Evolutionary conservation across 768 basidiomycete genomes (phyloP).

Genomic region (Hypsizygus marmoreus): DNA sequence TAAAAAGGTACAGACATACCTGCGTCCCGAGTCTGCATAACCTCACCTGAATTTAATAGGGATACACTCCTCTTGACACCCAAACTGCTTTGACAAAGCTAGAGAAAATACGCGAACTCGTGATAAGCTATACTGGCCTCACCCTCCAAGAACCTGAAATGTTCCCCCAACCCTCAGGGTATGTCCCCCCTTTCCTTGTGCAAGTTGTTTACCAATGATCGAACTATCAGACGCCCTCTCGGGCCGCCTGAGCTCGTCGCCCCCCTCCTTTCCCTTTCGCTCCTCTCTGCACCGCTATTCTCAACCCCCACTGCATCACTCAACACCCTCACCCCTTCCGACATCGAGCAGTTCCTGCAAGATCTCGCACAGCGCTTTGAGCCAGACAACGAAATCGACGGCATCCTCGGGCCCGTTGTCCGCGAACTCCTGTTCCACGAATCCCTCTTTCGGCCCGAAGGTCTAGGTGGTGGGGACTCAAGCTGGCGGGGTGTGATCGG

Average conservation of each 20-base stretch:
- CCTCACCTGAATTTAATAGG: slow-evolving; percentile 32
- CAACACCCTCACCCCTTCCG: slow-evolving; percentile 59
- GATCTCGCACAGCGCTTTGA: slow-evolving; percentile 85
- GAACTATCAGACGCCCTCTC: slow-evolving; percentile 55
- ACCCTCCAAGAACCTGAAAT: slow-evolving; percentile 90
- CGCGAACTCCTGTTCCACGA: slow-evolving; percentile 61
- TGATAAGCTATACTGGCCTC: slow-evolving; percentile 88
- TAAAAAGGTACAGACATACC: slow-evolving; percentile 56
- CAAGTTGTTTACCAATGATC: background rate
- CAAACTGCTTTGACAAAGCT: slow-evolving; percentile 62
- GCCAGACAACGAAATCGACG: slow-evolving; percentile 74
- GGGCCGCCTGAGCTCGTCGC: slow-evolving; percentile 83
- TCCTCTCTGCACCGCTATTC: slow-evolving; percentile 66
- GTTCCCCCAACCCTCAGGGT: slow-evolving; percentile 90
- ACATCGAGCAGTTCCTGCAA: slow-evolving; percentile 79
- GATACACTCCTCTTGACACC: slow-evolving; percentile 61
- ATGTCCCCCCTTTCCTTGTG: slow-evolving; percentile 19
- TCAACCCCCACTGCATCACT: slow-evolving; percentile 46
- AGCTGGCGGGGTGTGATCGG: slow-evolving; percentile 86
- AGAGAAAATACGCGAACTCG: slow-evolving; percentile 76
- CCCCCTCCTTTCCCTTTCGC: slow-evolving; percentile 74
- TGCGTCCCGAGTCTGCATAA: background rate
- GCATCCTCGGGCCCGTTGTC: slow-evolving; percentile 77
- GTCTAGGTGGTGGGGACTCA: slow-evolving; percentile 70
- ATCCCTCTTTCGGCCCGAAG: slow-evolving; percentile 65